Evolutionary conservation across 2,329 filamentous ascomycete genomes (phyloP).

Genomic region (Pyricularia sp.): DNA sequence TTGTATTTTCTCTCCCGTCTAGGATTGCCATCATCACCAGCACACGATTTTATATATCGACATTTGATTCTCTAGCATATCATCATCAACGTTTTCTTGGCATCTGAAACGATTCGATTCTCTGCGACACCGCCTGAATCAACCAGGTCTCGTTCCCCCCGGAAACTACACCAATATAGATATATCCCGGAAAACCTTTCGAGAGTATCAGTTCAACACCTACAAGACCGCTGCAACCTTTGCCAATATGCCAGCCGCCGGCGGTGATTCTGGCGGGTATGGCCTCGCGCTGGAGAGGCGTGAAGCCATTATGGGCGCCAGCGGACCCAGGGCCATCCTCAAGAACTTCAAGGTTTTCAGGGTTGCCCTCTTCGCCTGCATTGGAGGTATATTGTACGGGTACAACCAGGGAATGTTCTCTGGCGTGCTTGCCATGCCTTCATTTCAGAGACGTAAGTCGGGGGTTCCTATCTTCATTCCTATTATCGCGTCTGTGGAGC

Average conservation of each 20-base stretch:
- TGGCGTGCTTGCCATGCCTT: constrained; percentile 48
- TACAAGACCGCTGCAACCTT: background rate
- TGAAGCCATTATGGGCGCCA: constrained; percentile 38
- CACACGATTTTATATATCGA: background rate
- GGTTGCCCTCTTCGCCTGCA: constrained; percentile 49
- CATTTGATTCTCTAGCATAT: background rate
- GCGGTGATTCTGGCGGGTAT: constrained; percentile 16
- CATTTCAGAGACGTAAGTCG: constrained; percentile 35
- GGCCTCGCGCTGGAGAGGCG: constrained; percentile 39
- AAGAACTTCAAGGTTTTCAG: constrained; percentile 47
- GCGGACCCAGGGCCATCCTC: constrained; percentile 36
- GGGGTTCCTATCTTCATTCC: background rate
- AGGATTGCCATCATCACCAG: background rate
- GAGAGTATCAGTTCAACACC: background rate
- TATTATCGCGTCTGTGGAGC: background rate
- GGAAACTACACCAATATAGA: background rate
- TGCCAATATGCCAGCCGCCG: constrained; percentile 25
- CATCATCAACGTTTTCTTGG: background rate
- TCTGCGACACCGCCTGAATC: background rate
- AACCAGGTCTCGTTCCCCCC: background rate
- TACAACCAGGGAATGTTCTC: constrained; percentile 70
- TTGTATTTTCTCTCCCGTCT: background rate
- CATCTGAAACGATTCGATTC: background rate
- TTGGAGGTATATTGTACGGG: constrained; percentile 50
- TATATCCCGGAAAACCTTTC: no score